Percentiles rank a stretch among this genome's conserved stretches.
phyloP scores from a whole-genome alignment of 306 rosid species.

The Amphicarpaea edgeworthii region DNA sequence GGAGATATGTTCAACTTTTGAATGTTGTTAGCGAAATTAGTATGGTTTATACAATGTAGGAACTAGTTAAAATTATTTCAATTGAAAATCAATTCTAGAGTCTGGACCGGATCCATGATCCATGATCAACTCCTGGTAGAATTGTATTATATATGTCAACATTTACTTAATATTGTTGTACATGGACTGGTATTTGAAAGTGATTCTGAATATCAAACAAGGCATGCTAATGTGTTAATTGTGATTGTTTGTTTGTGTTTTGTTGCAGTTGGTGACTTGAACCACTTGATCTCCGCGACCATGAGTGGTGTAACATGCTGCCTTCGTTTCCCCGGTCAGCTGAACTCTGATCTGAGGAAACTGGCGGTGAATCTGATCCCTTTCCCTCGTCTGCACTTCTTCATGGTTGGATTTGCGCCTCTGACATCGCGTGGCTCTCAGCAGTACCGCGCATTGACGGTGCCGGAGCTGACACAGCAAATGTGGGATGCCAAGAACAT shows the following conservation, averaged over 20 bases:
- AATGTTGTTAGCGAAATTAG: no score
- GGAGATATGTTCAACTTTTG: no score
- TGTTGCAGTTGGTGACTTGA: constrained; percentile 68
- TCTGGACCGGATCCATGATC: no score
- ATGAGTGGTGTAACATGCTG: constrained; percentile 77
- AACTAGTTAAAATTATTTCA: no score
- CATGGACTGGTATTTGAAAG: no score
- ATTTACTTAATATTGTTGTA: no score
- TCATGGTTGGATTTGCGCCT: constrained; percentile 73
- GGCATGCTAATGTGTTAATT: constrained; percentile 41
- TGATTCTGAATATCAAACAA: neutral
- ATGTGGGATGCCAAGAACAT: constrained; percentile 74
- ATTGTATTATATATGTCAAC: no score
- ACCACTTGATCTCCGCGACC: constrained; percentile 69
- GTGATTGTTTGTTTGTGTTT: constrained; percentile 30
- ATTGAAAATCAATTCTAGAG: no score
- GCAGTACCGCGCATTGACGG: constrained; percentile 65
- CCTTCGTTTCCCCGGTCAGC: constrained; percentile 69
- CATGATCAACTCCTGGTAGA: no score
- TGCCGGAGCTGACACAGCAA: constrained; percentile 68
- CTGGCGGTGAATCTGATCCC: constrained; percentile 68
- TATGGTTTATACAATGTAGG: no score
- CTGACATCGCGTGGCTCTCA: constrained; percentile 70
- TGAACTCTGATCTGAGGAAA: constrained; percentile 67
- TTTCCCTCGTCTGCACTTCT: constrained; percentile 67